These are phyloP conservation scores for Calonectria pseudoreteaudii DNA, from an alignment of 2,329 filamentous ascomycete genomes.

Conservation along the genomic window DNA sequence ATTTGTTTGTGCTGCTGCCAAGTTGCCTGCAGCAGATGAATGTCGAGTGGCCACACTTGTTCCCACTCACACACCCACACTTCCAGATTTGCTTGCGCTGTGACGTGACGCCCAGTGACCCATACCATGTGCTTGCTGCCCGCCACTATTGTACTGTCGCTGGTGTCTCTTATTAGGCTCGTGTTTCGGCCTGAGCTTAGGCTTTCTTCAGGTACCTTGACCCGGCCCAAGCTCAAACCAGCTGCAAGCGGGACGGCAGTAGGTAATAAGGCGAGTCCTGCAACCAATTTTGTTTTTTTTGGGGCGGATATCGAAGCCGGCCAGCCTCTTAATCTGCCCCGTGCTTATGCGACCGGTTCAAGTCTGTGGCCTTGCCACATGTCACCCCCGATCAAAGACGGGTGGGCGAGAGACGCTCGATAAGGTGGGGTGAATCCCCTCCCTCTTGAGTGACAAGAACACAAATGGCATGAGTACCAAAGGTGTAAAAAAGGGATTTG, in stretches of 20 bases:
- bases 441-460: neutral
- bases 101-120: conserved; percentile 33
- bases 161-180: conserved; percentile 24
- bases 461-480: neutral
- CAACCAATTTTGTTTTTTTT: conserved; percentile 3
- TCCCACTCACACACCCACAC: conserved; percentile 34
- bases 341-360: neutral
- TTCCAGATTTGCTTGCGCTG: conserved; percentile 24
- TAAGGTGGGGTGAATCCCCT: neutral
- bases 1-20: neutral
- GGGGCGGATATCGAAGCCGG: neutral
- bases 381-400: neutral
- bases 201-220: conserved; percentile 15
- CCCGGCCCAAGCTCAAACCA: conserved; percentile 14
- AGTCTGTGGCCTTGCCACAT: conserved; percentile 13
- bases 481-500: neutral
- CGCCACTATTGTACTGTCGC: conserved; percentile 10
- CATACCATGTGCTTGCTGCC: conserved; percentile 28
- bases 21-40: conserved; percentile 3
- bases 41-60: conserved; percentile 39
- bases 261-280: conserved; percentile 7
- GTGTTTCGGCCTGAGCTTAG: conserved; percentile 26
- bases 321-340: conserved; percentile 2
- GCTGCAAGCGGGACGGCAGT: neutral
- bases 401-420: neutral